phyloP scores from a whole-genome alignment of 108 stramenopile genomes.

The Aurantiochytrium sp. region DNA sequence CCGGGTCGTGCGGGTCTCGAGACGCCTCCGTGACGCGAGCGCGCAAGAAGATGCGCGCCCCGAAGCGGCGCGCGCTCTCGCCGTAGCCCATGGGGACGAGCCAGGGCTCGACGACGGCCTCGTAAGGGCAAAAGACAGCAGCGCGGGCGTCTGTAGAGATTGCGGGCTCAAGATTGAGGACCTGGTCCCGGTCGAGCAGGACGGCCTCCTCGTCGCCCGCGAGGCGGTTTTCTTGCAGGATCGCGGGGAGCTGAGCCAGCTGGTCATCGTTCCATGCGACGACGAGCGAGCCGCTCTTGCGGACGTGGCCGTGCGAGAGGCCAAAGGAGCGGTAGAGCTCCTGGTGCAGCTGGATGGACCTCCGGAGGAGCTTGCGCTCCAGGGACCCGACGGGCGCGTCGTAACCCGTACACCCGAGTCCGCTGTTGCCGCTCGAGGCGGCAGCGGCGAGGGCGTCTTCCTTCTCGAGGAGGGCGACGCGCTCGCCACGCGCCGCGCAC shows the following conservation, averaged over 20 bases:
- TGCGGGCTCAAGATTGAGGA: constrained; percentile 57
- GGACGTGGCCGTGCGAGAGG: constrained; percentile 50
- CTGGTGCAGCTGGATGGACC: constrained; percentile 60
- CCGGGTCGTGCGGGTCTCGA: not conserved
- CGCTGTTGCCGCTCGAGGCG: constrained; percentile 66
- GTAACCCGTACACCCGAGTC: constrained; percentile 73
- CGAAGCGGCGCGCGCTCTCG: constrained; percentile 65
- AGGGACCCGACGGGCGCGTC: constrained; percentile 68
- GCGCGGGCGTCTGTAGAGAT: constrained; percentile 48
- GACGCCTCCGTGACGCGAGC: not conserved
- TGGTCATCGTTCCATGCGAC: constrained; percentile 17
- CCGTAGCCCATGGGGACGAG: constrained; percentile 67
- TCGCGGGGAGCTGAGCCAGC: constrained; percentile 24
- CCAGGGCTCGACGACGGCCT: constrained; percentile 79
- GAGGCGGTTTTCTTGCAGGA: constrained; percentile 62
- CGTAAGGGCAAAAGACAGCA: constrained; percentile 70
- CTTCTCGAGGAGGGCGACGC: constrained; percentile 60
- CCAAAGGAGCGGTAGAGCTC: constrained; percentile 69
- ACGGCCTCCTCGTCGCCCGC: constrained; percentile 71
- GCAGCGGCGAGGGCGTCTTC: constrained; percentile 54
- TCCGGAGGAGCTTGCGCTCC: constrained; percentile 64
- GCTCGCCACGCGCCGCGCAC: constrained; percentile 60
- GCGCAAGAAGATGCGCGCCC: constrained; percentile 47
- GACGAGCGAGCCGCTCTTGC: constrained; percentile 10
- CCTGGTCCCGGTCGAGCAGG: constrained; percentile 41